Percentiles rank a stretch among this genome's conserved stretches.
Conservation (phyloP, 164 flowering plant species). For the Nelumbo lutea region DNA sequence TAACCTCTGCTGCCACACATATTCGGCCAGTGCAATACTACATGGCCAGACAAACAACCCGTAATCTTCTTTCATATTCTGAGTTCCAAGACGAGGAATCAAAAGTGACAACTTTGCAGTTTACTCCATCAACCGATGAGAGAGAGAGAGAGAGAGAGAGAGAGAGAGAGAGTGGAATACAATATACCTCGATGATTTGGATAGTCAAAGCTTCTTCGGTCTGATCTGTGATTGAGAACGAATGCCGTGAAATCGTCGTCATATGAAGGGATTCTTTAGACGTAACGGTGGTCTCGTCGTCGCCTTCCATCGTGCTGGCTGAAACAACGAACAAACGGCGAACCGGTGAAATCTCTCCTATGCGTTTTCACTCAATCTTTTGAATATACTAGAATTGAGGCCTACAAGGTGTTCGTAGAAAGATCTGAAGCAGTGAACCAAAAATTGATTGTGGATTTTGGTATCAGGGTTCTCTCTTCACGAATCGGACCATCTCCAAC, state of each 20-base stretch:
- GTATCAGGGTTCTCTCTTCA: no score
- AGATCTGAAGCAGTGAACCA: neutral
- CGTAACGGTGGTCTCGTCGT: neutral
- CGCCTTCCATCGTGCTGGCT: neutral
- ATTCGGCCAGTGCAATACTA: conserved; percentile 79
- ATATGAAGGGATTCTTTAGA: conserved; percentile 4
- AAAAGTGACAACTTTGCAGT: neutral
- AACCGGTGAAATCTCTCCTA: no score
- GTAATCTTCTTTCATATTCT: conserved; percentile 88
- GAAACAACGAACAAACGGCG: neutral
- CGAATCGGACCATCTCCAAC: no score
- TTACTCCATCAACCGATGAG: no score
- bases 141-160: neutral
- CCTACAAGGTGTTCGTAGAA: conserved; percentile 6
- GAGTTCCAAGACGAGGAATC: conserved; percentile 1
- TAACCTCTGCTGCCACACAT: conserved; percentile 78
- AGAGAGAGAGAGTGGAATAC: neutral
- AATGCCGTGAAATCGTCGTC: conserved; percentile 21
- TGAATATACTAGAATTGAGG: neutral
- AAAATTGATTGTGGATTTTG: conserved; percentile 35
- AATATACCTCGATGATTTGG: conserved; percentile 25
- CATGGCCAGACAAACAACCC: conserved; percentile 98
- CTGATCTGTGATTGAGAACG: conserved; percentile 10
- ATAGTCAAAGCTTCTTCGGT: conserved; percentile 17
- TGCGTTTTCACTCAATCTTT: neutral